Percentiles rank a stretch among this genome's conserved stretches.
These are phyloP conservation scores for Fusarium tanahbumbuense DNA, from an alignment of 2,329 filamentous ascomycete species.

Conservation along the genomic window DNA sequence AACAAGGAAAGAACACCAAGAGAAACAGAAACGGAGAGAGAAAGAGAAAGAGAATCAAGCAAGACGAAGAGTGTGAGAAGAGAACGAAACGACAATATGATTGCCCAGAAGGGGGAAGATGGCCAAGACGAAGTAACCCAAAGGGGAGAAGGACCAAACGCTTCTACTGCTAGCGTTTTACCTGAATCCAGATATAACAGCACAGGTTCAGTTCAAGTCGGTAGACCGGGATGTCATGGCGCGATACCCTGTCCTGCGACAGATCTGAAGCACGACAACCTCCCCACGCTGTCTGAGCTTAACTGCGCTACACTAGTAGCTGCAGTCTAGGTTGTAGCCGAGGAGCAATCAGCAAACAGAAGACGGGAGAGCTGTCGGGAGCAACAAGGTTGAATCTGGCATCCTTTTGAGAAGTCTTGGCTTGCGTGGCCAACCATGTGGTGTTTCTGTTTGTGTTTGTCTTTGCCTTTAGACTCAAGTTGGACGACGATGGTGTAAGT, in stretches of 20 bases:
- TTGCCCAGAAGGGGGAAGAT: conserved; percentile 11
- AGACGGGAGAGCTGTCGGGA: neutral
- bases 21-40: conserved; percentile 35
- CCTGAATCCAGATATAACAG: conserved; percentile 37
- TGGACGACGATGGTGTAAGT: conserved; percentile 9
- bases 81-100: conserved; percentile 40
- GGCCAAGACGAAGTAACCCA: conserved; percentile 4
- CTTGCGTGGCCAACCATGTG: conserved; percentile 11
- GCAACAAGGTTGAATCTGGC: conserved; percentile 20
- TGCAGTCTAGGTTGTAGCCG: neutral
- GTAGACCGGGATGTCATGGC: conserved; percentile 35
- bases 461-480: conserved; percentile 9
- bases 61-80: conserved; percentile 32
- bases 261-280: conserved; percentile 58
- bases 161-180: conserved; percentile 40
- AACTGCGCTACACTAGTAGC: conserved; percentile 24
- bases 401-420: conserved; percentile 34
- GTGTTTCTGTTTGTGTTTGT: conserved; percentile 20
- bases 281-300: conserved; percentile 42
- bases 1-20: conserved; percentile 34
- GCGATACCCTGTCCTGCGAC: conserved; percentile 58
- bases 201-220: conserved; percentile 31
- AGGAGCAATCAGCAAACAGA: conserved; percentile 15
- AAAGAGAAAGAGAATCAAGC: conserved; percentile 28
- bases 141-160: conserved; percentile 34